Evolutionary conservation across 2,329 filamentous ascomycete species (phyloP).

Genomic region (Chalaropsis thielavioides): DNA sequence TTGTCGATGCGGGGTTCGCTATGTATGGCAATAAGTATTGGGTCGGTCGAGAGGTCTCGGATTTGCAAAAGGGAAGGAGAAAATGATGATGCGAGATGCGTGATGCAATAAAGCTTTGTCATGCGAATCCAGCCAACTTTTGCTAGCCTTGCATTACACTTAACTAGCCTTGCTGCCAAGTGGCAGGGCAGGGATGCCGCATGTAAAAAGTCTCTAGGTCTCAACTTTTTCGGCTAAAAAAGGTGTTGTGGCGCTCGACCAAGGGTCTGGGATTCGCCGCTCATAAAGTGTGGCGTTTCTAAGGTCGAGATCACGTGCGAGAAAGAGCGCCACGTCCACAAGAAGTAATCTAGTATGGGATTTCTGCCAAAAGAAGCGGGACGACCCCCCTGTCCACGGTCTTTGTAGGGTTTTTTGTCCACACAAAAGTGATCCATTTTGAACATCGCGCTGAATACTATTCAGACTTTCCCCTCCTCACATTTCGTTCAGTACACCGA

Average conservation of each 20-base stretch:
- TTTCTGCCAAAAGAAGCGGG: constrained; percentile 7
- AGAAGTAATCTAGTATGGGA: constrained; percentile 13
- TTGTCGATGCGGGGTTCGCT: too few species aligned
- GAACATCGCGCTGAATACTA: constrained; percentile 24
- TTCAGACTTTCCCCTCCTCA: constrained; percentile 19
- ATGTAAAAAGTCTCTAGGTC: neutral
- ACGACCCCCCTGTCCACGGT: constrained; percentile 19
- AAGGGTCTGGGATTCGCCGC: neutral
- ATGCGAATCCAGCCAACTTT: neutral
- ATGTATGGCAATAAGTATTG: neutral
- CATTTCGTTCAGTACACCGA: constrained; percentile 18
- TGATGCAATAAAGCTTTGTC: neutral
- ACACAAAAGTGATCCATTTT: constrained; percentile 34
- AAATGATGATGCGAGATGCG: neutral
- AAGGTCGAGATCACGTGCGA: constrained; percentile 11
- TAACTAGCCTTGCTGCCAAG: neutral
- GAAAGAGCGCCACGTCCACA: constrained; percentile 16
- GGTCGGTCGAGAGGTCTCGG: neutral
- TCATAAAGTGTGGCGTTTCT: neutral
- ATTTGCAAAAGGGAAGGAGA: neutral
- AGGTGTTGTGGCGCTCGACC: neutral
- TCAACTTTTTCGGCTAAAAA: neutral
- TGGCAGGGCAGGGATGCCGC: neutral
- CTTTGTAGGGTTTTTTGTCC: constrained; percentile 31
- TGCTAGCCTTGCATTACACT: neutral